These are phyloP conservation scores for Russula ochroleuca DNA, from an alignment of 768 basidiomycete species.

Conservation along the genomic window DNA sequence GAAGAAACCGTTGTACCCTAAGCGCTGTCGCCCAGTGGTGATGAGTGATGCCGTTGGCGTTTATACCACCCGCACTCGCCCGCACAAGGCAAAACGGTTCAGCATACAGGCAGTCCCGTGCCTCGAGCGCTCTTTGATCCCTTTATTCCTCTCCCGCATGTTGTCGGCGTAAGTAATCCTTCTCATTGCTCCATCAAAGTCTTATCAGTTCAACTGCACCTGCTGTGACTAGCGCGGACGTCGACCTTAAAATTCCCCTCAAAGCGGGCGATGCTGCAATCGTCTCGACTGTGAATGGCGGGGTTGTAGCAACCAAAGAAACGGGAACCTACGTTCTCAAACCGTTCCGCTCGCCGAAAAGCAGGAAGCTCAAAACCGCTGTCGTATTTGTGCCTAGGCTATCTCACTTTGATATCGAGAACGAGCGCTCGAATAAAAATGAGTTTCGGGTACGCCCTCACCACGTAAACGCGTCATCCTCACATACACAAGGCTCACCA, in stretches of 20 bases:
- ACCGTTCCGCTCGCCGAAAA: constrained; percentile 65
- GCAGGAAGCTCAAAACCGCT: constrained; percentile 75
- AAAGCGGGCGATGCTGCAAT: constrained; percentile 1
- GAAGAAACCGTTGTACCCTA: background rate
- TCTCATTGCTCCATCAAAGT: background rate
- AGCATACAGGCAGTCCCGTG: background rate
- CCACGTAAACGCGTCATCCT: background rate
- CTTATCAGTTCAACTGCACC: background rate
- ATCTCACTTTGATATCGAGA: constrained; percentile 79
- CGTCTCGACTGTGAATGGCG: constrained; percentile 24
- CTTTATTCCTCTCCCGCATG: constrained; percentile 4
- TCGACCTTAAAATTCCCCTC: constrained; percentile 8
- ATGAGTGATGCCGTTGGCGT: background rate
- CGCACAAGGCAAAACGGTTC: background rate
- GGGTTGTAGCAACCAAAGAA: constrained; percentile 47
- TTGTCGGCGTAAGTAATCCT: background rate
- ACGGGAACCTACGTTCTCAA: constrained; percentile 73
- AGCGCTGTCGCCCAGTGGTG: background rate
- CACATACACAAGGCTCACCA: background rate
- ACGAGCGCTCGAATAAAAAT: constrained; percentile 68
- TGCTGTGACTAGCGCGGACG: background rate
- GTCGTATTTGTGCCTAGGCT: constrained; percentile 84
- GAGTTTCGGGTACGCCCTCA: constrained; percentile 64
- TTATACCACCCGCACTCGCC: background rate
- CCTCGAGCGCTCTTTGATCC: background rate